phyloP scores from a whole-genome alignment of 306 rosid genomes.

The Lagenaria siceraria region DNA sequence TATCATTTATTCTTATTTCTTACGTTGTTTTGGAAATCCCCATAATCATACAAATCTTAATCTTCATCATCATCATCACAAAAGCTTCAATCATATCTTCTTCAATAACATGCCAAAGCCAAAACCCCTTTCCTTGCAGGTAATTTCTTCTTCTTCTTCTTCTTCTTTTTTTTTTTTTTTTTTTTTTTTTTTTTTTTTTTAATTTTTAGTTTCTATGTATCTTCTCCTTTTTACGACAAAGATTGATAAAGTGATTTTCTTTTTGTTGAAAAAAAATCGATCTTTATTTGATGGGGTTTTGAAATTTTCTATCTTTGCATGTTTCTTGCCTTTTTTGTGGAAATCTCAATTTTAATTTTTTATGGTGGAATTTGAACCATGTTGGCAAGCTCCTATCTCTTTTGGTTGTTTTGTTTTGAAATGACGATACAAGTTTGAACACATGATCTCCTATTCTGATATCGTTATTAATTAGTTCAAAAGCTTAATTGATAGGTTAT shows the following conservation, averaged over 20 bases:
- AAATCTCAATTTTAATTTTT: not conserved
- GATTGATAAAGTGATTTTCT: not conserved
- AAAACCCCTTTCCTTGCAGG: constrained; percentile 82
- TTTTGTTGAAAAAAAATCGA: not conserved
- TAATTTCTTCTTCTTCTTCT: no score
- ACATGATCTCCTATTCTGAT: not conserved
- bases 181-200: no score
- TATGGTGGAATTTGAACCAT: not conserved
- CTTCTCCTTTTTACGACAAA: not conserved
- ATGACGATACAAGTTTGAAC: no score
- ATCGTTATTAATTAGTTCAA: no score
- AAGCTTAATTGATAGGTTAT: no score
- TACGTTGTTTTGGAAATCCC: constrained; percentile 22
- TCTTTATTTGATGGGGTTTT: not conserved
- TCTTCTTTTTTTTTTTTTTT: no score
- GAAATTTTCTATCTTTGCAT: not conserved
- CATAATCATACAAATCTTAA: not conserved
- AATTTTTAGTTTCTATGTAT: not conserved
- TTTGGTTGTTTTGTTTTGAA: no score
- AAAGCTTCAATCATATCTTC: constrained; percentile 15
- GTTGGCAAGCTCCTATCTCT: not conserved
- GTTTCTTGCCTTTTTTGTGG: not conserved
- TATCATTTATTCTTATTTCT: constrained; percentile 28
- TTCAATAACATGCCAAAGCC: constrained; percentile 57
- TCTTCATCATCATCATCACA: not conserved